phyloP scores from a whole-genome alignment of 164 flowering plant genomes.

The Annona squamosa region DNA sequence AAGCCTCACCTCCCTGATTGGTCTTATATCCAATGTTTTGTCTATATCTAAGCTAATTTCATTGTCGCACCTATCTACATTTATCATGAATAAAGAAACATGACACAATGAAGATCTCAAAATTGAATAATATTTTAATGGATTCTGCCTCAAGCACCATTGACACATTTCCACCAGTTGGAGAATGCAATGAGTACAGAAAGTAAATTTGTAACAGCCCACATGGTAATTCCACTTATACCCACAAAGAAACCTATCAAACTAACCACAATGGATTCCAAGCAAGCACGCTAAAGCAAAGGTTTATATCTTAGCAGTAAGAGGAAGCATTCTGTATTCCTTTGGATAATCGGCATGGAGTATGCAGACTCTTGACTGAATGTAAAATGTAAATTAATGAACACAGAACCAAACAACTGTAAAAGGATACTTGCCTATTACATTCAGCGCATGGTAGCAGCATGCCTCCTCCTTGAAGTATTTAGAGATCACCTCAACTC shows the following conservation, averaged over 20 bases:
- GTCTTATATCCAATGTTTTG: background rate
- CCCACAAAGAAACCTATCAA: background rate
- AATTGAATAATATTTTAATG: background rate
- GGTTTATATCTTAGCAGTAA: background rate
- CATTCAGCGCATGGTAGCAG: conserved; percentile 18
- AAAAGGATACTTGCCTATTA: conserved; percentile 50
- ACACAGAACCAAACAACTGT: conserved; percentile 18
- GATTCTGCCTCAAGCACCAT: background rate
- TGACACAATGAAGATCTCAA: background rate
- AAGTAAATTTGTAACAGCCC: background rate
- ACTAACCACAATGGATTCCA: background rate
- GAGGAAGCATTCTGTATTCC: background rate
- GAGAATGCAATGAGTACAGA: background rate
- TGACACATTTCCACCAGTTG: background rate
- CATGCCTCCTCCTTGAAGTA: conserved; percentile 23
- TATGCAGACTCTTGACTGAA: background rate
- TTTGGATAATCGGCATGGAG: background rate
- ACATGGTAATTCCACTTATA: background rate
- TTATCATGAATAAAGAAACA: background rate
- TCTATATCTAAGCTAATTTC: background rate
- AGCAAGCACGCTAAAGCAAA: background rate
- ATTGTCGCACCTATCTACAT: background rate
- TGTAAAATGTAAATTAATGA: conserved; percentile 9
- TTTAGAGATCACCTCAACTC: conserved; percentile 17
- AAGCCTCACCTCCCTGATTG: background rate